Evolutionary conservation across 2,329 filamentous ascomycete species (phyloP).

Genomic region (Pseudocercospora cruenta): DNA sequence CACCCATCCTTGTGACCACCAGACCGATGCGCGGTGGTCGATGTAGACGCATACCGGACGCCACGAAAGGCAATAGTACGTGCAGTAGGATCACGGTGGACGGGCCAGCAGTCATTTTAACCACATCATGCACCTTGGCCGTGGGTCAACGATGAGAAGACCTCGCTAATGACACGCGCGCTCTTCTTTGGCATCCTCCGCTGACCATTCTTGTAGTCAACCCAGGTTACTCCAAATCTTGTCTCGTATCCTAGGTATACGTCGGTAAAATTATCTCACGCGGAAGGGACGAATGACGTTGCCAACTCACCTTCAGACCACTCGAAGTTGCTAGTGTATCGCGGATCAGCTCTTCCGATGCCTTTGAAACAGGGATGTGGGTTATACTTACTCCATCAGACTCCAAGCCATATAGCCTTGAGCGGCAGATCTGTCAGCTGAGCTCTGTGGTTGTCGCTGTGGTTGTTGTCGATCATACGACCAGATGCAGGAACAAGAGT

Average conservation of each 20-base stretch:
- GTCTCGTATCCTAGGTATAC: slow-evolving; percentile 69
- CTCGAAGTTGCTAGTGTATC: slow-evolving; percentile 69
- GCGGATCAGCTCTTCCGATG: slow-evolving; percentile 9
- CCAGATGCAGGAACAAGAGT: slow-evolving; percentile 13
- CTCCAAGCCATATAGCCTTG: slow-evolving; percentile 16
- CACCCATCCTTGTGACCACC: slow-evolving; percentile 13
- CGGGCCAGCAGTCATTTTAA: slow-evolving; percentile 6
- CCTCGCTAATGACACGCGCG: slow-evolving; percentile 63
- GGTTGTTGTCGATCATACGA: slow-evolving; percentile 4
- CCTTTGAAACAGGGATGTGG: slow-evolving; percentile 9
- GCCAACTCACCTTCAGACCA: slow-evolving; percentile 56
- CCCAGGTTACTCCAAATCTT: slow-evolving; percentile 80
- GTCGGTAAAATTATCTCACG: slow-evolving; percentile 13
- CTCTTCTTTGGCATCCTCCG: slow-evolving; percentile 84
- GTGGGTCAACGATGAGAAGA: slow-evolving; percentile 23
- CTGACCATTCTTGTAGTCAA: slow-evolving; percentile 80
- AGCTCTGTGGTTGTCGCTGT: slow-evolving; percentile 4
- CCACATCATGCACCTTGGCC: background rate
- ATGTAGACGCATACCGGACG: slow-evolving; percentile 15
- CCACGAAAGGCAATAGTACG: slow-evolving; percentile 13
- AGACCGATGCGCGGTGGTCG: slow-evolving; percentile 6
- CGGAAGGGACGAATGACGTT: background rate
- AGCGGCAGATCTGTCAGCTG: background rate
- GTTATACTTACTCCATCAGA: slow-evolving; percentile 18
- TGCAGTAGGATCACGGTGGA: slow-evolving; percentile 3